Evolutionary conservation across 192 early-diverging fungal genomes (phyloP).

Genomic region (Coemansia interrupta): DNA sequence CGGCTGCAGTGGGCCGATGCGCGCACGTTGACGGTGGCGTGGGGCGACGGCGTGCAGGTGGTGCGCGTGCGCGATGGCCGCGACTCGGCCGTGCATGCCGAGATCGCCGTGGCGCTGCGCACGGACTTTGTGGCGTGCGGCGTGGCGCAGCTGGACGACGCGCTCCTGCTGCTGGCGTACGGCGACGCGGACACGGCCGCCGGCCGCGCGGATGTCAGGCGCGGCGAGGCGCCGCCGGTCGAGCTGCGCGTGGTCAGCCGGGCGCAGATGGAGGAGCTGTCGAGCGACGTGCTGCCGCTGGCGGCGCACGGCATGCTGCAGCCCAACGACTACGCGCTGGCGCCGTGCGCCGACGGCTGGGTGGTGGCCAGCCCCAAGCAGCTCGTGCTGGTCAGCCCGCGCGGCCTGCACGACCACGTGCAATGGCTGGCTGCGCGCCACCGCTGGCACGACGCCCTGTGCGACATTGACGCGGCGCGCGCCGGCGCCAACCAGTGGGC

Average conservation of each 20-base stretch:
- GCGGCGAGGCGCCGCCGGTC: conserved; percentile 62
- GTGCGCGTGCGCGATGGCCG: conserved; percentile 65
- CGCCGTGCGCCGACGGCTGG: conserved; percentile 68
- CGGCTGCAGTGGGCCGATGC: conserved; percentile 83
- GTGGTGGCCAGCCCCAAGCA: conserved; percentile 94
- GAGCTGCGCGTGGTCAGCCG: conserved; percentile 87
- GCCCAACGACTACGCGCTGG: conserved; percentile 92
- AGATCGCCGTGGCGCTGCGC: conserved; percentile 58
- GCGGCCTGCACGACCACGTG: conserved; percentile 90
- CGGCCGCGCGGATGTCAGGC: conserved; percentile 18
- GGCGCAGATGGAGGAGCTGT: conserved; percentile 72
- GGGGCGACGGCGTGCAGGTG: conserved; percentile 91
- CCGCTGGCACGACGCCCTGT: conserved; percentile 77
- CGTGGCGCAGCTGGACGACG: conserved; percentile 63
- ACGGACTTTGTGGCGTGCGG: conserved; percentile 72
- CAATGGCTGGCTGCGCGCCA: conserved; percentile 85
- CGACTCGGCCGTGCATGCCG: conserved; percentile 34
- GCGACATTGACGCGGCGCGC: conserved; percentile 59
- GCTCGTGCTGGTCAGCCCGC: conserved; percentile 83
- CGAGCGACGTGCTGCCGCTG: conserved; percentile 83
- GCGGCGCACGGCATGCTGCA: conserved; percentile 82
- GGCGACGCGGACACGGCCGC: conserved; percentile 26
- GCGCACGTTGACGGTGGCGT: conserved; percentile 79
- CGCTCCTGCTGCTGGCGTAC: conserved; percentile 48
- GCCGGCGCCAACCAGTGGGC: conserved; percentile 54